These are phyloP conservation scores for Suaeda aralocaspica DNA, from an alignment of 148 eudicot species.

Conservation along the genomic window DNA sequence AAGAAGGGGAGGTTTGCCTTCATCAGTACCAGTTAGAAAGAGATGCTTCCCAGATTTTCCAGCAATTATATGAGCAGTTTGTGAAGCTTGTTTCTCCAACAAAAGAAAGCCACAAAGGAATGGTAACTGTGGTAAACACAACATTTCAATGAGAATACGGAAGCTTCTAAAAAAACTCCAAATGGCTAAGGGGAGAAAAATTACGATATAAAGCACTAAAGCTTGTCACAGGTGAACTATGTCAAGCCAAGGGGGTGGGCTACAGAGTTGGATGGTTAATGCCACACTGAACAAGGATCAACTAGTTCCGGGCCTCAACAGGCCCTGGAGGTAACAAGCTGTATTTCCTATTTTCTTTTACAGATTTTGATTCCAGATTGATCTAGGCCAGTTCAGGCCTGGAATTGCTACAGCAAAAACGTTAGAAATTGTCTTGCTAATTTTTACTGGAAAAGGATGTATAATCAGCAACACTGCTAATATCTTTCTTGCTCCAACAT, in stretches of 20 bases:
- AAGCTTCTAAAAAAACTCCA: neutral
- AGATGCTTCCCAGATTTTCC: constrained; percentile 96
- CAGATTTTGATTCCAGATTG: too few species aligned
- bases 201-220: neutral
- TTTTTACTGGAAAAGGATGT: too few species aligned
- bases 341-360: neutral
- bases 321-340: neutral
- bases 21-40: constrained; percentile 68
- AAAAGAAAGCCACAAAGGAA: constrained; percentile 84
- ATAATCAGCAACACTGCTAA: too few species aligned
- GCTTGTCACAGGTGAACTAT: neutral
- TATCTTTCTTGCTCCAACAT: too few species aligned
- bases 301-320: neutral
- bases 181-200: neutral
- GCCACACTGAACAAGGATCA: neutral
- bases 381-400: neutral
- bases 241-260: neutral
- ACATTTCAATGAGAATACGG: constrained; percentile 4
- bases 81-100: constrained; percentile 67
- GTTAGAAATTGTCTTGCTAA: too few species aligned
- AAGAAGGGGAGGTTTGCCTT: constrained; percentile 76
- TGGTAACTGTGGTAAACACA: constrained; percentile 54
- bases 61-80: constrained; percentile 83
- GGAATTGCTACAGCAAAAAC: too few species aligned
- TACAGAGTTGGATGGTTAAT: neutral